Base-by-base conservation (phyloP, 208 protist genomes). In the Acanthamoeba culbertsoni region DNA sequence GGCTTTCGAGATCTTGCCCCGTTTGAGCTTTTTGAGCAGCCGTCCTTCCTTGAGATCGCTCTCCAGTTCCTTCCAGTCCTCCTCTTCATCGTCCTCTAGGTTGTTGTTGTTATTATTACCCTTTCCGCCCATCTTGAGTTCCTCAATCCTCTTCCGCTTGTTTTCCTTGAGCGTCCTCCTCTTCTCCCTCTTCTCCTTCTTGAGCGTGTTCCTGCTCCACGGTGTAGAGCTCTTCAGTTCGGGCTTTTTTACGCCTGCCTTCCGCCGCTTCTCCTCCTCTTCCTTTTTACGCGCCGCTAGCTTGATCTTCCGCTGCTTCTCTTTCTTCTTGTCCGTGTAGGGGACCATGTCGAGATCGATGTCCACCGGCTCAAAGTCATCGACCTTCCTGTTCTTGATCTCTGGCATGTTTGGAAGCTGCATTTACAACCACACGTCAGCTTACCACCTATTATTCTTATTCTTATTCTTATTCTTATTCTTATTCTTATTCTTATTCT, bases 341-440 rank as follows among this genome's bases (percentile, higher is more conserved):
- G 91, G 89, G 33, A 96, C 88, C 57, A 79, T 7, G 45, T 94
- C 86, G 18, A 95, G 37, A 46, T 94, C 95, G 43, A 95, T 62
- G 20, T 92, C 86, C 18, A 92, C 4, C 18, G 55, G 45, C 33
- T 14, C 42, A 46, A 71, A 92, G 86, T 43, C 86, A 18, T 40
- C 42, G 16, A 90, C 53, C 40, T 43, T 62, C 53, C 42, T 62
- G 42, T 43, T 31, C 48, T n/a, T 10, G 53, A 68, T 8, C 86
- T 45, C 45, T 23, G 88, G 75, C 88, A 88, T 92, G 35, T 26
- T 48, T 12, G 84, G 57, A 28, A 86, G 40, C 86, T 62, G 62
- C 31, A 73, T 8, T 20, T 26, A 12, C n/a, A 40, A 33, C 31
- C n/a, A 28, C 18, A 77, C n/a, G 65, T 43, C n/a, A n/a, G n/a